Base-by-base conservation (phyloP, 1,139 yeast species). In the Suhomyces taliae region DNA sequence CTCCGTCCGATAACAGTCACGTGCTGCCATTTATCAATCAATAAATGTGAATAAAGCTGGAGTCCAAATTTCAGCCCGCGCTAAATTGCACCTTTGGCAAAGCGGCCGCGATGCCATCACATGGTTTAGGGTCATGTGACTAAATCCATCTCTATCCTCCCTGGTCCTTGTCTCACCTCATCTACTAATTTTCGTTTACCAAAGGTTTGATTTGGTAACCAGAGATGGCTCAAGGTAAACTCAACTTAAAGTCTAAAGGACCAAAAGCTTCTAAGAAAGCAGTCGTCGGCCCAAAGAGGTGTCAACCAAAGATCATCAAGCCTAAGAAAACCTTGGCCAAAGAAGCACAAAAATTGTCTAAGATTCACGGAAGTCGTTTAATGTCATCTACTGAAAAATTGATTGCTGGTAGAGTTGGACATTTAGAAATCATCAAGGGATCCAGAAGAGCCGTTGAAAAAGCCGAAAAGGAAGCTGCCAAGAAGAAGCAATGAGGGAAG, bases 401-500 rank as follows among this genome's bases (percentile, higher is more conserved):
- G 53, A 82, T 91, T 56, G 85, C 97, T 3, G 78, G 95, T 46
- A 81, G 93, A 65, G 97, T 91, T 5, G 99, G 99, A n/a, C 98
- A 93, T 67, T 76, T 93, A 59, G 99, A 93, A 68, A 65, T 93
- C 43, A 72, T 93, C 54, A 90, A 88, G 66, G 99, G 98, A 11
- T 85, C 95, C n/a, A 83, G 97, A 73, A 81, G 95, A 67, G 82
- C 87, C 60, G 56, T 88, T 12, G 96, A 87, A 61, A 85, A 78
- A 64, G 65, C 64, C 27, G 76, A 72, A 51, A 78, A 77, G 62
- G 64, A 56, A 26, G 60, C 62, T 49, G 53, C 53, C 41, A 55
- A 53, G 46, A 52, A 54, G 54, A 49, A 51, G 46, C 45, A 48
- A 46, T 39, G 39, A 35, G 37, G 14, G 19, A 34, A 9, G 39